A percentile compares a stretch with the other conserved stretches of the same genome.
These are phyloP conservation scores for Tricholoma sp. DNA, from an alignment of 768 basidiomycete species.

Conservation along the genomic window DNA sequence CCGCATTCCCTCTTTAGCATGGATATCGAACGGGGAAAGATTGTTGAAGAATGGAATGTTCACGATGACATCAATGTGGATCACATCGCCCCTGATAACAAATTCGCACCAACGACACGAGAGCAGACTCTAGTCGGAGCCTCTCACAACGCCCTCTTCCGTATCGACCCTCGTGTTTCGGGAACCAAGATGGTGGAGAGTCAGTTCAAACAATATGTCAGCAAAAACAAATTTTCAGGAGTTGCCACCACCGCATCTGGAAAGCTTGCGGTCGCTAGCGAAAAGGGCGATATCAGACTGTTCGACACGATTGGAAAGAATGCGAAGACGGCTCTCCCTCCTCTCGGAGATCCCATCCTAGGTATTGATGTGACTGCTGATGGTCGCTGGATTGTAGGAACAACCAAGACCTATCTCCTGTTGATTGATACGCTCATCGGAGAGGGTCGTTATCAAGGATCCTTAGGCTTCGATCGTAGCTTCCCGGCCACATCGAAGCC, in stretches of 20 bases:
- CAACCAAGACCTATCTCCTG: slow-evolving; percentile 89
- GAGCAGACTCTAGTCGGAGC: slow-evolving; percentile 92
- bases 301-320: slow-evolving; percentile 98
- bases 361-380: slow-evolving; percentile 93
- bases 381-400: slow-evolving; percentile 93
- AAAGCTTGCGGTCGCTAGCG: slow-evolving; percentile 87
- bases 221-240: slow-evolving; percentile 94
- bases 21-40: slow-evolving; percentile 92
- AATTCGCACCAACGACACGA: slow-evolving; percentile 89
- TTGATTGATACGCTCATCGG: slow-evolving; percentile 95
- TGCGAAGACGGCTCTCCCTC: slow-evolving; percentile 95
- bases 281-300: slow-evolving; percentile 93
- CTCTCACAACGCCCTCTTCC: slow-evolving; percentile 94
- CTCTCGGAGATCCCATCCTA: slow-evolving; percentile 90
- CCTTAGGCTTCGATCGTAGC: slow-evolving; percentile 85
- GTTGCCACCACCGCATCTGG: slow-evolving; percentile 84
- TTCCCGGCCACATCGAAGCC: slow-evolving; percentile 96
- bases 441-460: slow-evolving; percentile 78
- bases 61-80: slow-evolving; percentile 82
- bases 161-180: slow-evolving; percentile 91
- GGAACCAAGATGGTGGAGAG: slow-evolving; percentile 92
- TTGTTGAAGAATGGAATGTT: slow-evolving; percentile 99
- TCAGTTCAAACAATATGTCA: slow-evolving; percentile 93
- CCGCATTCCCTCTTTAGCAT: slow-evolving; percentile 81
- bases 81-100: slow-evolving; percentile 88